Percentiles rank a stretch among this genome's conserved stretches.
These are phyloP conservation scores for Omphalotus guepiniiformis DNA, from an alignment of 768 basidiomycete species.

Conservation along the genomic window DNA sequence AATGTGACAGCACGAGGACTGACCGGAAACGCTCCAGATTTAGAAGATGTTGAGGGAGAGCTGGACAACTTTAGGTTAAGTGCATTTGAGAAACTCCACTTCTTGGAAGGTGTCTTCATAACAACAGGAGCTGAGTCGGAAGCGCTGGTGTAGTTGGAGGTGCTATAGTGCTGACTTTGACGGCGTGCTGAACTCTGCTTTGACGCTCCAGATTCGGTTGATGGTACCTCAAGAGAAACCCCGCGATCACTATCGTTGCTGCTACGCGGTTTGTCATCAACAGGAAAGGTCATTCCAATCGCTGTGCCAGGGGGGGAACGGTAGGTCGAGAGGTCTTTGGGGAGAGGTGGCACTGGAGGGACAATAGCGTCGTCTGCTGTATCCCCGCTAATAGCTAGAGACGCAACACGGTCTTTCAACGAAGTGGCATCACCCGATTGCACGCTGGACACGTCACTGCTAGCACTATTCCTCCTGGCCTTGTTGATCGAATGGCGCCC, in stretches of 20 bases:
- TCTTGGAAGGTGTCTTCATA: slow-evolving; percentile 85
- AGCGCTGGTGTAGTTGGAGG: slow-evolving; percentile 31
- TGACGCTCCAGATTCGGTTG: slow-evolving; percentile 51
- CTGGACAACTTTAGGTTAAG: slow-evolving; percentile 70
- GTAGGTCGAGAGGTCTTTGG: slow-evolving; percentile 82
- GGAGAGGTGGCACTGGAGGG: slow-evolving; percentile 91
- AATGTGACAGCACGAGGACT: slow-evolving; percentile 68
- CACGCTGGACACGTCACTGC: slow-evolving; percentile 78
- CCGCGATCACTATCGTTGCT: slow-evolving; percentile 38
- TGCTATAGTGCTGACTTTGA: slow-evolving; percentile 36
- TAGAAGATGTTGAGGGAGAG: slow-evolving; percentile 57
- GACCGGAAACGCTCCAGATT: slow-evolving; percentile 54
- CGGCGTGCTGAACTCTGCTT: slow-evolving; percentile 36
- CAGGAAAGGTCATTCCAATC: slow-evolving; percentile 48
- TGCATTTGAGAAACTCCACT: slow-evolving; percentile 92
- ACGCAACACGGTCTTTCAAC: slow-evolving; percentile 66
- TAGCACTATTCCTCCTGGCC: slow-evolving; percentile 73
- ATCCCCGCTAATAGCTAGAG: slow-evolving; percentile 56
- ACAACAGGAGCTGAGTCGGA: slow-evolving; percentile 42
- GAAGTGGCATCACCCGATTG: slow-evolving; percentile 64
- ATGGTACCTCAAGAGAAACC: slow-evolving; percentile 30
- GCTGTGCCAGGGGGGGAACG: slow-evolving; percentile 65
- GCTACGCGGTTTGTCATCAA: slow-evolving; percentile 39
- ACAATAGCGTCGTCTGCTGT: slow-evolving; percentile 59
- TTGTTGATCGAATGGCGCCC: slow-evolving; percentile 69